These are phyloP conservation scores for Melocanna baccifera DNA, from an alignment of 176 grass and related monocot genomes.

Conservation along the genomic window DNA sequence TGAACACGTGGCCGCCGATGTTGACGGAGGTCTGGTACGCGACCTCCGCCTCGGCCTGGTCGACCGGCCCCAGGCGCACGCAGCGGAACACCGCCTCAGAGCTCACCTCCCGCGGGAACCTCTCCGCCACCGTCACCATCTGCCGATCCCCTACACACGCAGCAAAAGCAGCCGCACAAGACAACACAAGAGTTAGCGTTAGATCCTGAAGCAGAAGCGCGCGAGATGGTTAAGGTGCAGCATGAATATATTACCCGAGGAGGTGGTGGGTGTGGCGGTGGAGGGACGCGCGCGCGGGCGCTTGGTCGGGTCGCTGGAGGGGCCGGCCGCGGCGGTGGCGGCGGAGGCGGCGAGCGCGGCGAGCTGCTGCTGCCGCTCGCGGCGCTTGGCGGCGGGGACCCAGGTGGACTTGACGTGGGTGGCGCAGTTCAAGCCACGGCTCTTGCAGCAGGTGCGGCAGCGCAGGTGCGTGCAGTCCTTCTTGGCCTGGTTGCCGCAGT, in stretches of 20 bases:
- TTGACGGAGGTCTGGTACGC: slow-evolving; percentile 83
- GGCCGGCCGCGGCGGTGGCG: slow-evolving; percentile 18
- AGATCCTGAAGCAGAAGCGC: background rate
- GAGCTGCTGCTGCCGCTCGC: slow-evolving; percentile 81
- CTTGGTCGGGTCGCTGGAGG: slow-evolving; percentile 49
- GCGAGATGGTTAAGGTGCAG: background rate
- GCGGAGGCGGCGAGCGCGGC: slow-evolving; percentile 28
- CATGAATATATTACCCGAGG: slow-evolving; percentile 47
- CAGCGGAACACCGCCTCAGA: slow-evolving; percentile 88
- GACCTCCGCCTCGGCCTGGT: slow-evolving; percentile 69
- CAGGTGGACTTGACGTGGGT: slow-evolving; percentile 96
- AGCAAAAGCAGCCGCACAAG: background rate
- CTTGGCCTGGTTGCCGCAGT: slow-evolving; percentile 98
- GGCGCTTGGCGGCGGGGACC: slow-evolving; percentile 83
- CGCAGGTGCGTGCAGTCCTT: slow-evolving; percentile 83
- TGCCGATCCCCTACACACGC: slow-evolving; percentile 38
- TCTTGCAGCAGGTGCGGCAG: slow-evolving; percentile 97
- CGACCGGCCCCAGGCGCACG: slow-evolving; percentile 63
- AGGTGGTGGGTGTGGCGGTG: slow-evolving; percentile 35
- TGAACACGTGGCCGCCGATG: slow-evolving; percentile 92
- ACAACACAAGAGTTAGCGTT: background rate
- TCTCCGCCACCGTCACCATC: slow-evolving; percentile 47
- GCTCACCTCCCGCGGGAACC: slow-evolving; percentile 78
- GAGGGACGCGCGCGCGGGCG: slow-evolving; percentile 26
- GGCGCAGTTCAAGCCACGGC: slow-evolving; percentile 64